Evolutionary conservation across 2,329 filamentous ascomycete species (phyloP), one percentile per base, ranked within the genome.

Genomic region (Calonectria hawksworthii): DNA sequence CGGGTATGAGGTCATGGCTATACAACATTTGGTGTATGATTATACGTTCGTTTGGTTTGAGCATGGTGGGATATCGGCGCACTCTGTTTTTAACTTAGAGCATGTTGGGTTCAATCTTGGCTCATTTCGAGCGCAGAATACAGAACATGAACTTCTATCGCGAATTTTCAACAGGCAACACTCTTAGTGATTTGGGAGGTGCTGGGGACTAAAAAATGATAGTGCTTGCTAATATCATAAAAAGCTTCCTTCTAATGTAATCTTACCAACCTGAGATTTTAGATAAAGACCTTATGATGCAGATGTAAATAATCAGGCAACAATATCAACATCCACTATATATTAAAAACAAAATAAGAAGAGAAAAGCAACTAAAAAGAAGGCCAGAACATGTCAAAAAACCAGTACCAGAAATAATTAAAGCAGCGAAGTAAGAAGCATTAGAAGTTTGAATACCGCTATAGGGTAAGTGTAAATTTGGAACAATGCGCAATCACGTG

Each of bases 401-500:
- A 10, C 1, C 13, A 61, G 34, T 28, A 54, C 28, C 10, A 44
- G 41, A 1, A 28, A 54, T 3, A 32, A 21, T 47, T 5, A 9
- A 26, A 23, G 4, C 4, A 34, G 21, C 8, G 13, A 38, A 67
- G 23, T 4, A 36, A 52, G 21, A 8, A 38, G 18, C 9, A 47
- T 8, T 5, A 21, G 0, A 30, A 8, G 11, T 26, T 4, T 4
- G 41, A 0, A 26, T 2, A 2, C 21, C 7, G 7, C 59, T 73
- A 23, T 23, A 74, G 64, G 72, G 72, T 74, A 74, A 18, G 32
- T 1, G 18, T 10, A 14, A 34, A 61, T 63, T 52, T 44, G 36
- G 56, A 73, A 41, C 70, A 6, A 59, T 41, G 21, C 44, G 36
- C 44, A 2, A 14, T 80, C 83, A 84, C 83, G 83, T 84, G 83